Evolutionary conservation across 169 alveolate genomes (phyloP).

Genomic region (Eimeria maxima): DNA sequence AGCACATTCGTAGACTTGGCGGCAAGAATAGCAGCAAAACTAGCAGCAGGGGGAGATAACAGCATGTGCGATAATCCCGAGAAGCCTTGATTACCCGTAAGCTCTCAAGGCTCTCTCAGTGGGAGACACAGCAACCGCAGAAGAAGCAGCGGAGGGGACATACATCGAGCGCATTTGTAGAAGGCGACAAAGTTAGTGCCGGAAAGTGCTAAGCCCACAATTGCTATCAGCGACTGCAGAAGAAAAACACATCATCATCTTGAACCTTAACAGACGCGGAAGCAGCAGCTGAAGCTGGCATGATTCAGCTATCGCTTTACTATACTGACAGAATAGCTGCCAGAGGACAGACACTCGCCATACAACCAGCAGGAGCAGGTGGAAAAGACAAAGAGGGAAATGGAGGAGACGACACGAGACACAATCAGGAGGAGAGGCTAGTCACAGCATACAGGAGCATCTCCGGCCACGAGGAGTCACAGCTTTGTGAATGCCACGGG

Average conservation of each 20-base stretch:
- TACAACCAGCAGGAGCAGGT: neutral
- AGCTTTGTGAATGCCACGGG: no score
- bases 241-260: neutral
- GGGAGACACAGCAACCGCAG: slow-evolving; percentile 24
- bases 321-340: neutral
- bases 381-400: neutral
- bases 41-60: slow-evolving; percentile 8
- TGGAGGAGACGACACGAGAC: neutral
- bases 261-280: neutral
- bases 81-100: neutral
- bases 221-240: slow-evolving; percentile 52
- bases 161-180: slow-evolving; percentile 48
- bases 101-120: neutral
- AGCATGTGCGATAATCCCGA: no score
- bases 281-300: slow-evolving; percentile 20
- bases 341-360: neutral
- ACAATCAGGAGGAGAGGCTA: neutral
- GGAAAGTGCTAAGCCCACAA: slow-evolving; percentile 42
- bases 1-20: neutral
- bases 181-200: slow-evolving; percentile 19
- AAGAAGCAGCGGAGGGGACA: neutral
- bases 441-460: no score
- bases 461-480: no score
- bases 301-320: neutral
- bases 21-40: neutral